Conservation (phyloP, 2,329 filamentous ascomycete genomes). For the Colletotrichum paranaense region DNA sequence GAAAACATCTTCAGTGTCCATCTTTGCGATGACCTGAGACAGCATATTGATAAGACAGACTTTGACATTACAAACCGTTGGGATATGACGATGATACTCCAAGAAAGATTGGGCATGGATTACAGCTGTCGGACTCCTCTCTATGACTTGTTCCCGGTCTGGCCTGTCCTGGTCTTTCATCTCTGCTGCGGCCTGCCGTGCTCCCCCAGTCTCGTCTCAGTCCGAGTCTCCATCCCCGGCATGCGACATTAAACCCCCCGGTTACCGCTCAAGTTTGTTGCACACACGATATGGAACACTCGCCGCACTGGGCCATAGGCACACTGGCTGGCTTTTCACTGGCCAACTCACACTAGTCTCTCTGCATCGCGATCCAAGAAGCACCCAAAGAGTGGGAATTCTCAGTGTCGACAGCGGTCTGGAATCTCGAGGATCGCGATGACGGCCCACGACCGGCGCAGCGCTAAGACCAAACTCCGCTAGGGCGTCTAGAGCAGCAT, state of each 20-base stretch:
- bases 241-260: slow-evolving; percentile 7
- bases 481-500: slow-evolving; percentile 1
- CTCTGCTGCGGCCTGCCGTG: neutral
- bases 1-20: neutral
- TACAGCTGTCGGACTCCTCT: no score
- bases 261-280: neutral
- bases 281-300: neutral
- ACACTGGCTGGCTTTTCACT: neutral
- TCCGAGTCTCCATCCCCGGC: slow-evolving; percentile 1
- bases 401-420: slow-evolving; percentile 15
- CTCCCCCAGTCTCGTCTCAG: neutral
- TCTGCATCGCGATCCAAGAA: slow-evolving; percentile 18
- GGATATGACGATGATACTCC: neutral
- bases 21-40: neutral
- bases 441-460: slow-evolving; percentile 1
- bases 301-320: neutral
- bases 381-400: neutral
- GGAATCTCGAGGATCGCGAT: slow-evolving; percentile 31
- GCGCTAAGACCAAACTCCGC: slow-evolving; percentile 12
- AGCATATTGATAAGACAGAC: neutral
- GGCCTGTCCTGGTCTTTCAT: neutral
- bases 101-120: neutral
- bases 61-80: neutral
- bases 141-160: neutral
- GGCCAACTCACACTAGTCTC: neutral